Evolutionary conservation across 176 grass and related monocot genomes (phyloP), one percentile per base, ranked within the genome.

Genomic region (Triticum monococcum): DNA sequence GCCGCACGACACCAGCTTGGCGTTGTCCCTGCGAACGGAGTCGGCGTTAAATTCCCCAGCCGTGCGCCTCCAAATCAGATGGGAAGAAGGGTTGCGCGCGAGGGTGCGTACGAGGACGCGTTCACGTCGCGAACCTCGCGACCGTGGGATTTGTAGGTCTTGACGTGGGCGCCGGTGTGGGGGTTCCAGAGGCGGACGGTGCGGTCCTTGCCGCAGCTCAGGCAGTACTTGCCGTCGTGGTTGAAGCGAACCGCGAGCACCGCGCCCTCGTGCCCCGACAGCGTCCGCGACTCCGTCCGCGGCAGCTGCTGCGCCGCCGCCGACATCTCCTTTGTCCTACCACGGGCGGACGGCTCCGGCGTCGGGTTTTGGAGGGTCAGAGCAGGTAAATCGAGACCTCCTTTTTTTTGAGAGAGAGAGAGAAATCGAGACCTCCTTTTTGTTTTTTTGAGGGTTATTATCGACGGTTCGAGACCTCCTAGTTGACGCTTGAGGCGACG

Each of bases 171-270:
- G 68, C 90, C 91, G 37, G 90, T 92, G 81, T 98, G 90, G 36
- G 96, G 96, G 48, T 98, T 98, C 96, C 96, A 98, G 54, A 98
- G 89, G 50, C 88, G 96, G 86, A 98, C 84, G 24, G 88, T 98
- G 45, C 93, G 93, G 88, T 98, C 96, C 90, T 95, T 95, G 75
- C 93, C 96, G 84, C 96, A 95, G 88, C 93, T 98, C 37, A 98
- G 90, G 88, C 96, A 98, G 85, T 98, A 98, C 79, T 94, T 94
- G 5, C 96, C 96, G n/a, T 96, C 91, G 4, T 79, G 86, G 65
- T 98, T 98, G 90, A 98, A 98, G 13, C 96, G 90, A 52, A 94
- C 96, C 2, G 96, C 96, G 59, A 98, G 86, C 16, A 98, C 96
- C 23, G 96, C 88, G 7, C 96, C 96, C 70, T 95, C 96, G 76